Percentiles rank a stretch among this genome's conserved stretches.
These are phyloP conservation scores for Cladophialophora immunda DNA, from an alignment of 2,329 filamentous ascomycete genomes.

Conservation along the genomic window DNA sequence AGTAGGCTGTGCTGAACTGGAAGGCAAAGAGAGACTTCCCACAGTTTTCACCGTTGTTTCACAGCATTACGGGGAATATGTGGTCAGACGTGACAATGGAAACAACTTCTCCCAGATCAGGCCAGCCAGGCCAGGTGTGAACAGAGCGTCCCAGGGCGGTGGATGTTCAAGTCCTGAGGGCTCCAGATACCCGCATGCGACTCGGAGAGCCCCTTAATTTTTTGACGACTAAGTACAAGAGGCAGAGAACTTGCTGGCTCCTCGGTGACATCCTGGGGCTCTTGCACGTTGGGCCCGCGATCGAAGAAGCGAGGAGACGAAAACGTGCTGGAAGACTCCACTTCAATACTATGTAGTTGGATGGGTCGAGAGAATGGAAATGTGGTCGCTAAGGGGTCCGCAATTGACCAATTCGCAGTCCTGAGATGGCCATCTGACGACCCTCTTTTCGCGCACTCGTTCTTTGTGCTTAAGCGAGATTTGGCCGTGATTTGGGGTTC, in stretches of 20 bases:
- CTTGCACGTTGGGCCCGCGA: not conserved
- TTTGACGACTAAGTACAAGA: too few relatives aligned
- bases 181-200: too few relatives aligned
- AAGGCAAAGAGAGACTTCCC: too few relatives aligned
- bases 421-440: not conserved
- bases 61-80: too few relatives aligned
- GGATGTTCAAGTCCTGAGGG: too few relatives aligned
- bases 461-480: not conserved
- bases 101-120: not conserved
- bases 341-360: not conserved
- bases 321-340: not conserved
- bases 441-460: not conserved
- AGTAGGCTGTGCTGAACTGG: too few relatives aligned
- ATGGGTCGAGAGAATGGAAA: not conserved
- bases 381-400: not conserved
- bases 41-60: too few relatives aligned
- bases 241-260: too few relatives aligned
- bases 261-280: too few relatives aligned
- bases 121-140: slow-evolving; percentile 3
- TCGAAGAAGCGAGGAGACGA: not conserved
- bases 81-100: too few relatives aligned
- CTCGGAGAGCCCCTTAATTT: too few relatives aligned
- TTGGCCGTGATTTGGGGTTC: not conserved
- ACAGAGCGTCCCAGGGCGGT: too few relatives aligned
- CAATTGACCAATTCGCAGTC: not conserved